Conservation (phyloP, 495 filamentous ascomycete genomes). For the Annulohypoxylon stygium region DNA sequence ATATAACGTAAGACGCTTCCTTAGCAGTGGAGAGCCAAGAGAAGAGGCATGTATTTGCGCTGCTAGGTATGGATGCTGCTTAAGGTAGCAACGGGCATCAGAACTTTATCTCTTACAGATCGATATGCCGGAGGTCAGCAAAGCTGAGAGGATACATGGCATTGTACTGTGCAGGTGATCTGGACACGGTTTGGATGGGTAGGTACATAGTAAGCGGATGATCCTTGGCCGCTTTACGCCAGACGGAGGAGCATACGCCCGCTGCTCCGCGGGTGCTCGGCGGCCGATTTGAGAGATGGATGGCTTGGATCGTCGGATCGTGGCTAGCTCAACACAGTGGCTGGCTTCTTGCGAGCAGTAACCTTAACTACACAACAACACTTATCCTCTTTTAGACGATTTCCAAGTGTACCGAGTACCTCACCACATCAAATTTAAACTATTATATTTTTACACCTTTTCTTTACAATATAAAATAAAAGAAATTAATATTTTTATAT, state of each 20-base stretch:
- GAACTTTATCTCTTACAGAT: slow-evolving; percentile 39
- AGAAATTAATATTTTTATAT: too few species aligned
- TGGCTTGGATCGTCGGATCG: background rate
- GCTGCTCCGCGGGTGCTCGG: background rate
- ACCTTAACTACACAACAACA: too few species aligned
- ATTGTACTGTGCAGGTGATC: background rate
- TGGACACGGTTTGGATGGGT: background rate
- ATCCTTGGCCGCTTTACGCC: background rate
- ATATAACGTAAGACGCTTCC: slow-evolving; percentile 23
- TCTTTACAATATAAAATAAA: too few species aligned
- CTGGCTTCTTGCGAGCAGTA: background rate
- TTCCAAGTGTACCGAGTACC: too few species aligned
- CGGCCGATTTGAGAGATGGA: background rate
- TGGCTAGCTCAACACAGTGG: background rate
- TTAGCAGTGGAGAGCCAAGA: background rate
- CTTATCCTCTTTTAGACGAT: too few species aligned
- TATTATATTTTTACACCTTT: too few species aligned
- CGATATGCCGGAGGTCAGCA: slow-evolving; percentile 11
- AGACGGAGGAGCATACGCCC: background rate
- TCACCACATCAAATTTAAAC: too few species aligned
- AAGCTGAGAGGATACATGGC: background rate
- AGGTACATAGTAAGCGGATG: background rate
- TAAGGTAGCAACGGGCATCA: slow-evolving; percentile 18
- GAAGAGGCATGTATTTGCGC: background rate
- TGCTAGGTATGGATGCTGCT: too few species aligned